Evolutionary conservation across 83 land plant genomes (phyloP).

Genomic region (Diphasiastrum complanatum): DNA sequence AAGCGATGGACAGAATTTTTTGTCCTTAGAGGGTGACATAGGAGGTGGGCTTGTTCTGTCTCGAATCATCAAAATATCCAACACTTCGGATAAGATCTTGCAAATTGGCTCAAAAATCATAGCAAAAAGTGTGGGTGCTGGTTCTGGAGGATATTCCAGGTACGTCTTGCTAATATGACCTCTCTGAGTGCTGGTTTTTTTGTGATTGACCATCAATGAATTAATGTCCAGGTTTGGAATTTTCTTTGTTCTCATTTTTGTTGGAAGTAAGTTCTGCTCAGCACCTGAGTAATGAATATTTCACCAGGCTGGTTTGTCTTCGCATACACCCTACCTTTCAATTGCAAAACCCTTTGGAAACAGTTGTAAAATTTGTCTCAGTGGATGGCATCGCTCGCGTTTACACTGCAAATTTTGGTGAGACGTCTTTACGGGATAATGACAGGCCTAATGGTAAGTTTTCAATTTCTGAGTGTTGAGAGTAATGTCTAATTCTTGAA

Average conservation of each 20-base stretch:
- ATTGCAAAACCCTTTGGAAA: slow-evolving; percentile 58
- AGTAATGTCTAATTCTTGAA: background rate
- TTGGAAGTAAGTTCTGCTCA: background rate
- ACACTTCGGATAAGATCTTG: slow-evolving; percentile 36
- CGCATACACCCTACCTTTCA: slow-evolving; percentile 72
- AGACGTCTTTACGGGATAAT: slow-evolving; percentile 46
- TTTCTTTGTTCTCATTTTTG: too few relatives aligned
- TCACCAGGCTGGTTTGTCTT: slow-evolving; percentile 64
- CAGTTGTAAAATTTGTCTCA: slow-evolving; percentile 53
- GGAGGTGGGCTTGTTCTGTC: slow-evolving; percentile 67
- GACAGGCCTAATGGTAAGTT: slow-evolving; percentile 72
- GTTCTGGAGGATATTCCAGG: slow-evolving; percentile 97
- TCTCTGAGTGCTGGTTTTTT: background rate
- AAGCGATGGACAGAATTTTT: slow-evolving; percentile 43
- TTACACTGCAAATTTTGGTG: slow-evolving; percentile 51
- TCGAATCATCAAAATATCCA: slow-evolving; percentile 43
- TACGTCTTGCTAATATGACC: background rate
- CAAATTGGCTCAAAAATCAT: slow-evolving; percentile 51
- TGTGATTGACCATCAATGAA: background rate
- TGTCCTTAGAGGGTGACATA: slow-evolving; percentile 65
- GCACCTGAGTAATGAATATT: background rate
- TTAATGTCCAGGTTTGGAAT: background rate
- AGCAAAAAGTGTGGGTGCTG: slow-evolving; percentile 75
- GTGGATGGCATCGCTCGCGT: slow-evolving; percentile 58
- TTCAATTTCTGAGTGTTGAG: background rate